phyloP scores from a whole-genome alignment of 768 basidiomycete genomes.

The Tylopilus rubrobrunneus region DNA sequence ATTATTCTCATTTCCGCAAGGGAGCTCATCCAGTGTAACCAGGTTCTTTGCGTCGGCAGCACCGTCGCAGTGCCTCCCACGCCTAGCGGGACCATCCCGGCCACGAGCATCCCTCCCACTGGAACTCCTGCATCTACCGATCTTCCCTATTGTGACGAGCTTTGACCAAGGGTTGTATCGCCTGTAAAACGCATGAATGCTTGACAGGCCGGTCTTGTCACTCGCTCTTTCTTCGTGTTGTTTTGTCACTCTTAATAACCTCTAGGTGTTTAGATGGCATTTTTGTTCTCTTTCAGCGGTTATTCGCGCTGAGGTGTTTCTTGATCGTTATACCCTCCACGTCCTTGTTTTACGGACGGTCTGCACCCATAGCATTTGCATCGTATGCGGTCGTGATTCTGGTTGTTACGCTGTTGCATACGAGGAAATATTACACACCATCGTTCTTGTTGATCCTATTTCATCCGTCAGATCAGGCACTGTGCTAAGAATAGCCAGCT shows the following conservation, averaged over 20 bases:
- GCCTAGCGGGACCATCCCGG: constrained; percentile 33
- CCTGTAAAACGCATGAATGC: constrained; percentile 6
- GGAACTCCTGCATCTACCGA: constrained; percentile 27
- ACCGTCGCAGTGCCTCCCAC: constrained; percentile 40
- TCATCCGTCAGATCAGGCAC: neutral
- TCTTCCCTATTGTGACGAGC: constrained; percentile 51
- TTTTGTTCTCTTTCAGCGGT: constrained; percentile 2
- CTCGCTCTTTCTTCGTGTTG: constrained; percentile 3
- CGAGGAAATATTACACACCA: constrained; percentile 8
- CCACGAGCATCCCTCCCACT: constrained; percentile 31
- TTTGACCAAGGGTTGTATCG: neutral
- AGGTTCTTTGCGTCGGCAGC: constrained; percentile 54
- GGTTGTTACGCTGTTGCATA: constrained; percentile 24
- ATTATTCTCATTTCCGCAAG: neutral
- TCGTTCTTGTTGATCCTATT: neutral
- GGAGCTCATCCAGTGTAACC: neutral
- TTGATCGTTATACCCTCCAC: constrained; percentile 25
- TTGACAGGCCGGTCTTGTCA: constrained; percentile 28
- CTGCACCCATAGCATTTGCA: constrained; percentile 1
- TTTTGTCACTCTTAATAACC: neutral
- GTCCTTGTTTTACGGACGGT: neutral
- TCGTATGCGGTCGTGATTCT: constrained; percentile 26
- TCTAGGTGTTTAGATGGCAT: neutral
- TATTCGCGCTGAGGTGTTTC: neutral
- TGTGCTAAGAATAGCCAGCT: no score